Percentiles rank a stretch among this genome's conserved stretches.
These are phyloP conservation scores for Anacardium occidentale DNA, from an alignment of 345 rosid species.

Conservation along the genomic window DNA sequence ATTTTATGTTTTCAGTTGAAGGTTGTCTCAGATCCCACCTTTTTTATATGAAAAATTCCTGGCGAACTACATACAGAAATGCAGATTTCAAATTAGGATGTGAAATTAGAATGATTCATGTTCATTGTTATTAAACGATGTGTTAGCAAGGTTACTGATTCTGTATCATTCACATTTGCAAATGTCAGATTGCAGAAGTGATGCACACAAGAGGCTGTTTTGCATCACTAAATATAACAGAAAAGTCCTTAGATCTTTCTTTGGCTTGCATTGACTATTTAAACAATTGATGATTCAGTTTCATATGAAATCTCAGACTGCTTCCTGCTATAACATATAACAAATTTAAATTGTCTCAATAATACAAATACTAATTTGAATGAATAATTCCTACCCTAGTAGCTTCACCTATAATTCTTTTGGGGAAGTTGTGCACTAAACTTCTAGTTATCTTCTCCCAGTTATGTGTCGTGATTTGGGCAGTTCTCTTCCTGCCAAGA, in stretches of 20 bases:
- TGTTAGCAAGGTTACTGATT: background rate
- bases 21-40: background rate
- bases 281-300: background rate
- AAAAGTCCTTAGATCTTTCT: conserved; percentile 4
- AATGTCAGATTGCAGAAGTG: background rate
- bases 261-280: background rate
- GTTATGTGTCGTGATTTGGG: conserved; percentile 35
- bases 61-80: background rate
- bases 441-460: background rate
- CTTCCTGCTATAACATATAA: conserved; percentile 8
- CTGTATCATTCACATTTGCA: background rate
- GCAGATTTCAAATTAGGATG: background rate
- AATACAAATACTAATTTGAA: conserved; percentile 15
- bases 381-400: conserved; percentile 15
- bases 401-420: conserved; percentile 5
- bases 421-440: conserved; percentile 1
- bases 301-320: background rate
- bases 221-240: background rate
- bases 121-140: background rate
- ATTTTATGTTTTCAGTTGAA: background rate
- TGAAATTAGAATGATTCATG: background rate
- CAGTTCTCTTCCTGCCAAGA: conserved; percentile 45
- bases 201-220: background rate
- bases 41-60: background rate
- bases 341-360: conserved; percentile 13